Percentiles rank a stretch among this genome's conserved stretches.
phyloP scores from a whole-genome alignment of 202 grass and related monocot species.

The Cymbopogon flexuosus region DNA sequence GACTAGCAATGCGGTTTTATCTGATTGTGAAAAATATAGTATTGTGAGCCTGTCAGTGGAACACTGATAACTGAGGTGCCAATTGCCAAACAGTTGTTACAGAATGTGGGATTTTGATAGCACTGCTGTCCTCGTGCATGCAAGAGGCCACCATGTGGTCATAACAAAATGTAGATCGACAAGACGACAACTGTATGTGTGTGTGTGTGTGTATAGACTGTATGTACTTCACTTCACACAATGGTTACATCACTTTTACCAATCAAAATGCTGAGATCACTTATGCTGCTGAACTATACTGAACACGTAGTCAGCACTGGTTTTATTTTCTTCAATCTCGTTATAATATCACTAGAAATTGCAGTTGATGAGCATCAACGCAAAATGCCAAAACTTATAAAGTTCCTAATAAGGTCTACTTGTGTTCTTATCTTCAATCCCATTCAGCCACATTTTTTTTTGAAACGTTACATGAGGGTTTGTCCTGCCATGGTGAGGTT shows the following conservation, averaged over 20 bases:
- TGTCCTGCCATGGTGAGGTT: too few relatives aligned
- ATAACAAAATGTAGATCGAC: not conserved
- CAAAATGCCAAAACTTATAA: not conserved
- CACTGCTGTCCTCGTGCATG: not conserved
- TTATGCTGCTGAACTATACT: not conserved
- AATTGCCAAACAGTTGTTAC: not conserved
- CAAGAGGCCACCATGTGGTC: not conserved
- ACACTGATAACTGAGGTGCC: not conserved
- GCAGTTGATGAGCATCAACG: not conserved
- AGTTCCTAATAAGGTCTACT: not conserved
- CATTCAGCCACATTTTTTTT: not conserved
- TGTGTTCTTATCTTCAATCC: not conserved
- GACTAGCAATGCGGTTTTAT: not conserved
- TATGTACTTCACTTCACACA: not conserved
- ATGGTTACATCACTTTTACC: not conserved
- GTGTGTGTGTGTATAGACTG: too few relatives aligned
- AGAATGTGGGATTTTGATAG: not conserved
- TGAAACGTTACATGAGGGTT: too few relatives aligned
- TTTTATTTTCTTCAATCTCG: not conserved
- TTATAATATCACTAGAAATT: not conserved
- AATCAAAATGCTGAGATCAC: not conserved
- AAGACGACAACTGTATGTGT: too few relatives aligned
- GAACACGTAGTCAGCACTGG: not conserved
- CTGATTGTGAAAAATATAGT: not conserved
- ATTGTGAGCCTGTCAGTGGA: not conserved